Evolutionary conservation across 2,329 filamentous ascomycete species (phyloP).

Genomic region (Fusarium incarnatum): DNA sequence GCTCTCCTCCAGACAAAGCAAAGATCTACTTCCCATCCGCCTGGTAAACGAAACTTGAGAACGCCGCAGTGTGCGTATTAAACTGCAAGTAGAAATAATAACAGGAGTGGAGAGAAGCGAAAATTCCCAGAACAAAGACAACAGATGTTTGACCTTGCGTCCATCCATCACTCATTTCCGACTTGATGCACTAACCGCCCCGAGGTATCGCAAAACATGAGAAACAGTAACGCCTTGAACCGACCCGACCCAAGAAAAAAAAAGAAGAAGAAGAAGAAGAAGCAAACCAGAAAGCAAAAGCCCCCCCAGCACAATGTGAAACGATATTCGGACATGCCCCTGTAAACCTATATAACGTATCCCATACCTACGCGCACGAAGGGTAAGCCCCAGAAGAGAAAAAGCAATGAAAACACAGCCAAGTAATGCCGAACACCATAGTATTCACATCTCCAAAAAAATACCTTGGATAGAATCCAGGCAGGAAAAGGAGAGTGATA

Average conservation of each 20-base stretch:
- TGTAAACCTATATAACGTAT: conserved; percentile 42
- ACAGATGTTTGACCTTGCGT: conserved; percentile 30
- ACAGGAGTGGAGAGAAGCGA: conserved; percentile 35
- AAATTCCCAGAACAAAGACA: conserved; percentile 30
- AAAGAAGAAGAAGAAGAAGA: conserved; percentile 10
- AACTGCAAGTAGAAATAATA: conserved; percentile 20
- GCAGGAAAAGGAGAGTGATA: conserved; percentile 18
- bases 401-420: conserved; percentile 8
- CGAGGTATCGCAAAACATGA: conserved; percentile 45
- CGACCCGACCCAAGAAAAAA: conserved; percentile 27
- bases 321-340: conserved; percentile 38
- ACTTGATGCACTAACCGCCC: conserved; percentile 24
- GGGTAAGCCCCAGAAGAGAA: conserved; percentile 18
- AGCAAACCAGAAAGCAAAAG: conserved; percentile 13
- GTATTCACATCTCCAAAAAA: conserved; percentile 19
- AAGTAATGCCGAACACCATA: conserved; percentile 38
- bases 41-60: conserved; percentile 10
- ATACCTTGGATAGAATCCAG: conserved; percentile 5
- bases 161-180: conserved; percentile 25
- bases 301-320: conserved; percentile 31
- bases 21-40: conserved; percentile 24
- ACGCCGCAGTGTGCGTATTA: conserved; percentile 19
- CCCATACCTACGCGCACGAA: conserved; percentile 37
- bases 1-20: conserved; percentile 29
- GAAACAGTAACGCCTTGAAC: conserved; percentile 33